Evolutionary conservation across 371 early-diverging fungal genomes (phyloP).

Genomic region (Massospora cicadina): DNA sequence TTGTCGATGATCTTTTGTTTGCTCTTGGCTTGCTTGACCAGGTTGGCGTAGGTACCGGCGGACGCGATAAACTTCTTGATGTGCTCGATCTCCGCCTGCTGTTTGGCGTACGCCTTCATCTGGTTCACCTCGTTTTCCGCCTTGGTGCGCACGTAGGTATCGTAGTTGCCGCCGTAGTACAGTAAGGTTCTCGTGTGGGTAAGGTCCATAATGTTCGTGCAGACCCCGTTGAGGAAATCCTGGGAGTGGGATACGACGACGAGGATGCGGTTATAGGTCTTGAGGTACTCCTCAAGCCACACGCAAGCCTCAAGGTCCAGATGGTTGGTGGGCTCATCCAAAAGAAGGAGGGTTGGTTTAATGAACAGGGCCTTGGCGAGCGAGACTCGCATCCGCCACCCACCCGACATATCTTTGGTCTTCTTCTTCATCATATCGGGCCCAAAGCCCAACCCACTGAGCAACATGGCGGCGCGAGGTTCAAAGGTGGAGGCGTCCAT

Average conservation of each 20-base stretch:
- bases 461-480: conserved; percentile 73
- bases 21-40: conserved; percentile 95
- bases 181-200: conserved; percentile 72
- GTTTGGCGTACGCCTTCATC: conserved; percentile 94
- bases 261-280: conserved; percentile 83
- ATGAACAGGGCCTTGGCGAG: conserved; percentile 93
- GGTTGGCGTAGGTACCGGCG: conserved; percentile 97
- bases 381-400: conserved; percentile 98
- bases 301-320: conserved; percentile 95
- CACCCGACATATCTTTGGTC: conserved; percentile 95
- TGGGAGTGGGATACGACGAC: conserved; percentile 96
- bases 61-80: conserved; percentile 97
- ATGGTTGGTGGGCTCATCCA: conserved; percentile 97
- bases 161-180: conserved; percentile 97
- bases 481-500: conserved; percentile 90
- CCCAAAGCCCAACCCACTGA: conserved; percentile 90
- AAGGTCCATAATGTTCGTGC: conserved; percentile 87
- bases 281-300: conserved; percentile 94
- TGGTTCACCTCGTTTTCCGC: conserved; percentile 88
- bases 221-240: conserved; percentile 95
- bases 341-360: conserved; percentile 83
- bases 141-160: conserved; percentile 85
- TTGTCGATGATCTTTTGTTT: conserved; percentile 98
- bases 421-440: conserved; percentile 62
- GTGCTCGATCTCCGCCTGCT: conserved; percentile 95